A percentile compares a stretch with the other conserved stretches of the same genome.
Evolutionary conservation across 257 asterid genomes (phyloP).

Genomic region (Parsonsia alboflavescens): DNA sequence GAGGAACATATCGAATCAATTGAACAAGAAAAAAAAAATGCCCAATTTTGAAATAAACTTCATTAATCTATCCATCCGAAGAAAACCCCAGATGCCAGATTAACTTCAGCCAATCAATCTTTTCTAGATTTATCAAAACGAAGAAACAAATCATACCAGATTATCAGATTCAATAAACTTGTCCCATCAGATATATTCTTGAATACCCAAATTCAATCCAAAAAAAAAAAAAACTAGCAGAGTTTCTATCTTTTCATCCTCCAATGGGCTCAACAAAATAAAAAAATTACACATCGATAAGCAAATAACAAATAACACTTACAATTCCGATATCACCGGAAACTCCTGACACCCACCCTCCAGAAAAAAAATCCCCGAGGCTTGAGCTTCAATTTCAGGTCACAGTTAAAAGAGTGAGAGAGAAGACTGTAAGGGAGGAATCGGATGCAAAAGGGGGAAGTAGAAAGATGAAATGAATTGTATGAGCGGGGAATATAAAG

Average conservation of each 20-base stretch:
- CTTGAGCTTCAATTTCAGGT: background rate
- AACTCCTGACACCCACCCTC: background rate
- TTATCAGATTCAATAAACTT: background rate
- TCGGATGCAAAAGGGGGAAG: slow-evolving; percentile 8
- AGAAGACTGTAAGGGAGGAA: slow-evolving; percentile 5
- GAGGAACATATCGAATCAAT: background rate
- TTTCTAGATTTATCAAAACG: background rate
- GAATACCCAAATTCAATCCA: background rate
- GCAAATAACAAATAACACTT: slow-evolving; percentile 4
- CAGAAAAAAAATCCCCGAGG: background rate
- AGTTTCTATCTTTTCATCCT: background rate
- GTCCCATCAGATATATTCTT: background rate
- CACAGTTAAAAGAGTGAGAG: background rate
- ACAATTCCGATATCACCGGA: slow-evolving; percentile 12
- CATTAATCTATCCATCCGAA: background rate
- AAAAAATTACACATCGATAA: background rate
- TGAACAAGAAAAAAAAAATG: background rate
- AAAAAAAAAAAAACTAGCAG: too few species aligned
- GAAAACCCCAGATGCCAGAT: background rate
- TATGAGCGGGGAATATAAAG: slow-evolving; percentile 36
- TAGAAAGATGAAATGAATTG: slow-evolving; percentile 1
- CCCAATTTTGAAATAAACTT: background rate
- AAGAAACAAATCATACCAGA: background rate
- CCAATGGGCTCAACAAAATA: background rate
- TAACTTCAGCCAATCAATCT: background rate